Base-by-base conservation (phyloP, 345 rosid genomes). In the Dipteronia sinensis region DNA sequence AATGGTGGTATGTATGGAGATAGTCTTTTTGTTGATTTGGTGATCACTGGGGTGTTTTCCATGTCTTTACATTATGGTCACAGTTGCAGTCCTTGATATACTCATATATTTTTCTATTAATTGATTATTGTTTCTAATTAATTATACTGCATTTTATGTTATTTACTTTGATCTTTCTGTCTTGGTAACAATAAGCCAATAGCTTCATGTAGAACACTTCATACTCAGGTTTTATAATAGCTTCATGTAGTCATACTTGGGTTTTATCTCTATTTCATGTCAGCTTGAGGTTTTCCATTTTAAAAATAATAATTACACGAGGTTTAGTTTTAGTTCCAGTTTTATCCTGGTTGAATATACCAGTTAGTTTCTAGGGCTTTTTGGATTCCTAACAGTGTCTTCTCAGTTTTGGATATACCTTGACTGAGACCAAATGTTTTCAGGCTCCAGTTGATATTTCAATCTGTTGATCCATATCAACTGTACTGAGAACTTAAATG, bases 141-240 rank as follows among this genome's bases (percentile, higher is more conserved):
- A 29, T 34, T 69, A 19, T 74, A 76, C 67, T 63, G 42, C 9
- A 3, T 62, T 78, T 76, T 38, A 6, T 25, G 61, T 12, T 49
- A 42, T 51, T 27, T 29, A 23, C 40, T 17, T 70, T 29, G 22
- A 11, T 58, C 20, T 71, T 56, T 56, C 40, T 56, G 49, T 7
- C 16, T 34, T 56, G 65, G 25, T 34, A 56, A 11, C 42, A 29
- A 20, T 56, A 9, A 34, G 38, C 38, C 31, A 34, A n/a, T 56
- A 15, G 22, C 1, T 23, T 46, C 20, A 12, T 42, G 22, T 10
- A n/a, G 23, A 69, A 25, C 40, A 13, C 72, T 69, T 51, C 62
- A 25, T 70, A 25, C 42, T 49, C n/a, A 10, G 27, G 25, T 29
- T 53, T 51, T 53, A 58, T 53, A 34, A n/a, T 56, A 13, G 20